These are phyloP conservation scores for Odontarrhena argentea DNA, from an alignment of 345 rosid genomes.

Conservation along the genomic window DNA sequence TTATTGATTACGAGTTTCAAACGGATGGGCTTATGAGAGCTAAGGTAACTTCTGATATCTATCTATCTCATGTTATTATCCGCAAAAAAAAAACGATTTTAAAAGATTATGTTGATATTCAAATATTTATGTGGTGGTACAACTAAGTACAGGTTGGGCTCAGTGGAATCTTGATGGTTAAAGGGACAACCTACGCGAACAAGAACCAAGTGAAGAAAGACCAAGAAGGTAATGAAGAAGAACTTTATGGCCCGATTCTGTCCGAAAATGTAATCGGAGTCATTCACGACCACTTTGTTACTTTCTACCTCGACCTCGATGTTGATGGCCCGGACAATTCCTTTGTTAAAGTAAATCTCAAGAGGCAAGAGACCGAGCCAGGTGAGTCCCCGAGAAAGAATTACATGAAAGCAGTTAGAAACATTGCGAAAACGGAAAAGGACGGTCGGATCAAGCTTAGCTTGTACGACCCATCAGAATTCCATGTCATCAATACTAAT, in stretches of 20 bases:
- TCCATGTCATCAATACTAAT: slow-evolving; percentile 64
- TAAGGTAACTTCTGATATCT: slow-evolving; percentile 42
- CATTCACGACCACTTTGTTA: slow-evolving; percentile 67
- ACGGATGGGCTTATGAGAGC: slow-evolving; percentile 64
- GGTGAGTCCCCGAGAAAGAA: slow-evolving; percentile 68
- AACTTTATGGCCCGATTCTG: slow-evolving; percentile 47
- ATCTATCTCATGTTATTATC: neutral
- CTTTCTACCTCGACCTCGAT: slow-evolving; percentile 66
- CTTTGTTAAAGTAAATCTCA: slow-evolving; percentile 57
- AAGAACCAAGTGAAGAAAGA: slow-evolving; percentile 45
- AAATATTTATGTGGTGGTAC: no score
- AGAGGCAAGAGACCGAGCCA: slow-evolving; percentile 50
- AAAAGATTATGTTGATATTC: no score
- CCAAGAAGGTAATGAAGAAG: slow-evolving; percentile 40
- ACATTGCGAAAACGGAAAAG: slow-evolving; percentile 60
- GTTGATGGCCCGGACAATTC: slow-evolving; percentile 62
- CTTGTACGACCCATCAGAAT: slow-evolving; percentile 72
- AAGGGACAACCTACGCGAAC: slow-evolving; percentile 53
- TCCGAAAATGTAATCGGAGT: slow-evolving; percentile 70
- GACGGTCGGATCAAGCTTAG: slow-evolving; percentile 69
- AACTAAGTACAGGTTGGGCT: slow-evolving; percentile 50
- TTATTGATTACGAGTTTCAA: slow-evolving; percentile 76
- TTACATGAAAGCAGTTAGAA: slow-evolving; percentile 51
- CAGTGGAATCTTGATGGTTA: slow-evolving; percentile 72
- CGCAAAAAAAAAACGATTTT: neutral